Base-by-base conservation (phyloP, 345 rosid genomes). In the Geranium brycei region DNA sequence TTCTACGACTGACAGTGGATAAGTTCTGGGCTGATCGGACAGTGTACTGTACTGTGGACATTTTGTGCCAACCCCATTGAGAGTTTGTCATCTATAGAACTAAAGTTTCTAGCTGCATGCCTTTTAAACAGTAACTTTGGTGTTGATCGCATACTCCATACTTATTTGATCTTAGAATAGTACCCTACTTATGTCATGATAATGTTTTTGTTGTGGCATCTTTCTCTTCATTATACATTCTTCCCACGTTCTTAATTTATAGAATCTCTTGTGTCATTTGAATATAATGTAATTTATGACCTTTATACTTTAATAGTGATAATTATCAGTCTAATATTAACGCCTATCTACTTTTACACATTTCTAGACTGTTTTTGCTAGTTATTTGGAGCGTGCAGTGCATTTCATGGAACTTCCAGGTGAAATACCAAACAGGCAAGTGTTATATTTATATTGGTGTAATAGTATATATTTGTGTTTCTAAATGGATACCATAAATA, bases 351-450 rank as follows among this genome's bases (percentile, higher is more conserved):
- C 15, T 47, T 2, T 47, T 11, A 47, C 53, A 47, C 53, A 47
- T 47, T 71, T 68, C 64, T 74, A 92, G 99, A 82, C 87, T 65
- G 96, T 93, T 71, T 93, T 93, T 77, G 77, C 92, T 61, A 77
- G 91, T 75, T 93, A 91, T 74, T 60, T 84, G 65, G 91, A 88
- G n/a, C 99, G 97, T 65, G 87, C 89, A 28, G 97, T 93, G 72
- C 97, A 84, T 83, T 93, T 93, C 71, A 93, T 90, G 99, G 99
- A 91, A 80, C 91, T 93, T 78, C 99, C 99, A 47, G 99, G 99
- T 59, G 92, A 93, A 84, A 91, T 91, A 80, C 96, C 89, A 60
- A 90, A 88, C 79, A 92, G 97, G 99, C 81, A 82, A 79, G 91
- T 74, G 56, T 47, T 73, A 11, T 61, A 12, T 16, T 67, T 28